These are phyloP conservation scores for Chaetomiaceae sp. DNA, from an alignment of 2,329 filamentous ascomycete genomes.

Conservation along the genomic window DNA sequence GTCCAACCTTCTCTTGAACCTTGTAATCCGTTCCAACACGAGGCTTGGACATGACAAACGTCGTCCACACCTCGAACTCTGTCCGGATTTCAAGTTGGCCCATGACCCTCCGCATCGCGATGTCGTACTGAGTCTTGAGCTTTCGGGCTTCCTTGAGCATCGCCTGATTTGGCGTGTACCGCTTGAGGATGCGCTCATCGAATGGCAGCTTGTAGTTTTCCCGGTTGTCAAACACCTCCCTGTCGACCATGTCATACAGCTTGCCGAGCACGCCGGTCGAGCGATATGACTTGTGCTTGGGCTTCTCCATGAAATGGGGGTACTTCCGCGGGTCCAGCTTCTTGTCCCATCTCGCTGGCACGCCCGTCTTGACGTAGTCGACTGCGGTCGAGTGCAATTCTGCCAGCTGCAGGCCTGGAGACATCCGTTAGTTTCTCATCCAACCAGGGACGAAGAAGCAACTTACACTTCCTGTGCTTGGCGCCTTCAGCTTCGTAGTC, in stretches of 20 bases:
- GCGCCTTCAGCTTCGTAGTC: slow-evolving; percentile 62
- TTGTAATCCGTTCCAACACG: slow-evolving; percentile 75
- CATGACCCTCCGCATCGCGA: slow-evolving; percentile 72
- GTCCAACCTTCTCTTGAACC: slow-evolving; percentile 75
- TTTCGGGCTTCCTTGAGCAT: slow-evolving; percentile 56
- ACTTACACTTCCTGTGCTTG: slow-evolving; percentile 58
- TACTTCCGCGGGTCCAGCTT: slow-evolving; percentile 58
- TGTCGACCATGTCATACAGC: slow-evolving; percentile 72
- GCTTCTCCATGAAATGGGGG: slow-evolving; percentile 87
- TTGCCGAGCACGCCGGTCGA: slow-evolving; percentile 72
- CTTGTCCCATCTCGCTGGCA: slow-evolving; percentile 63
- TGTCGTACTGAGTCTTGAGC: slow-evolving; percentile 76
- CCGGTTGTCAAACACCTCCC: slow-evolving; percentile 55
- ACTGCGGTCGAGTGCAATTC: slow-evolving; percentile 88
- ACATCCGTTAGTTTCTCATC: neutral
- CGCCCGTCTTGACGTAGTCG: slow-evolving; percentile 89
- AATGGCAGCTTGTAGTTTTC: slow-evolving; percentile 71
- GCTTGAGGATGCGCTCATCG: slow-evolving; percentile 66
- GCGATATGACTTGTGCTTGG: slow-evolving; percentile 50
- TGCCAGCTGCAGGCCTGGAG: slow-evolving; percentile 18
- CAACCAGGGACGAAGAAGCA: neutral
- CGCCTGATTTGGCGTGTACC: slow-evolving; percentile 52
- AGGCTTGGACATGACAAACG: slow-evolving; percentile 75
- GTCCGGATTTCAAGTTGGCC: slow-evolving; percentile 76
- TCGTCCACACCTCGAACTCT: slow-evolving; percentile 89